These are phyloP conservation scores for Boletus fagicola DNA, from an alignment of 768 basidiomycete genomes.

Conservation along the genomic window DNA sequence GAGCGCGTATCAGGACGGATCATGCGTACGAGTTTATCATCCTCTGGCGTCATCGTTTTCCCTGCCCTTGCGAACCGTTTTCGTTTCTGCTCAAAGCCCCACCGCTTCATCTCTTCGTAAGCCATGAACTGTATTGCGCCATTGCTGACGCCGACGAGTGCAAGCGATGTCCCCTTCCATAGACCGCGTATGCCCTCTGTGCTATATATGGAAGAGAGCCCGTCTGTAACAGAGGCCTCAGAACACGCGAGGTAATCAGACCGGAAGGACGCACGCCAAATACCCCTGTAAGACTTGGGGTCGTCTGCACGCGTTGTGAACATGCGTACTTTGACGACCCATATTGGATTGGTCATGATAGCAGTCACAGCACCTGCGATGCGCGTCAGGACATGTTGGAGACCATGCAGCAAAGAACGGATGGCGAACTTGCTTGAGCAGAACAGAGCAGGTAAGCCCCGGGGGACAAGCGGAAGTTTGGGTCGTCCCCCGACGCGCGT, in stretches of 20 bases:
- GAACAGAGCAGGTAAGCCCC: conserved; percentile 83
- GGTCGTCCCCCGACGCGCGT: conserved; percentile 65
- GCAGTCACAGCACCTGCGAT: conserved; percentile 85
- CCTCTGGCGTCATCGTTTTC: conserved; percentile 61
- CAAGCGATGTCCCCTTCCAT: conserved; percentile 84
- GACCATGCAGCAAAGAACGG: conserved; percentile 12
- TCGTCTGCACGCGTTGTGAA: conserved; percentile 75
- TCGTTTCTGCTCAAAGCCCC: conserved; percentile 80
- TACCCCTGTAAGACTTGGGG: conserved; percentile 71
- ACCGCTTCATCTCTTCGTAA: conserved; percentile 93
- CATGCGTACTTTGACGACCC: conserved; percentile 97
- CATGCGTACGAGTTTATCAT: conserved; percentile 79
- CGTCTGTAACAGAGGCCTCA: conserved; percentile 44
- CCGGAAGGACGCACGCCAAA: conserved; percentile 54
- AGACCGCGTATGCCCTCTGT: conserved; percentile 78
- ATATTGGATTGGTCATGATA: conserved; percentile 93
- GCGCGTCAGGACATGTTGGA: conserved; percentile 13
- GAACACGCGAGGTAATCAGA: background rate
- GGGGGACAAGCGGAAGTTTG: conserved; percentile 65
- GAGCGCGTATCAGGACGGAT: background rate
- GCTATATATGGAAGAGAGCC: conserved; percentile 65
- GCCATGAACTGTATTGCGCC: conserved; percentile 95
- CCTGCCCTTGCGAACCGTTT: conserved; percentile 60
- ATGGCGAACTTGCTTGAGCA: conserved; percentile 90
- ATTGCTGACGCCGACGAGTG: conserved; percentile 89